Evolutionary conservation across 805 yeast genomes (phyloP), one percentile per base, ranked within the genome.

Genomic region (Kuraishia capsulata): DNA sequence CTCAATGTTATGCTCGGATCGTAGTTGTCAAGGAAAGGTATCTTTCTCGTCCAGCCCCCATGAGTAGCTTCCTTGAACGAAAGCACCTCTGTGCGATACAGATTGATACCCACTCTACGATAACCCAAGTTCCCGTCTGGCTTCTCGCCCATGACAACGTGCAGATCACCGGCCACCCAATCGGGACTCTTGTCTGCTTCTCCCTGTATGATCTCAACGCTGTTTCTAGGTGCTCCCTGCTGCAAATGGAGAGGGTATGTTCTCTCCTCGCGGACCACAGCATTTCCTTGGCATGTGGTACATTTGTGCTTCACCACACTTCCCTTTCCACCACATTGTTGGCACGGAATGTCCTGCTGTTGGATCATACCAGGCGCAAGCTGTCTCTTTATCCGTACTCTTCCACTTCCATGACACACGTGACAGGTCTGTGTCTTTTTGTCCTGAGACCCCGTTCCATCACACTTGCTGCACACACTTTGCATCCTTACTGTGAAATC

Each of bases 301-400:
- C 98, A 92, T 33, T 69, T 68, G 45, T 81, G 65, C 35, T 71
- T 64, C 30, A 86, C 80, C 5, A 67, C 60, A 39, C 74, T 64
- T 10, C 98, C 98, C 33, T 68, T 62, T 26, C 97, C 97, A 9
- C 64, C 61, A 67, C 98, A 92, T 37, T 64, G 61, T 39, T 82
- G 87, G 69, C 98, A 92, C 3, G 70, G 67, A 33, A 78, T 71
- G 55, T 85, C 90, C 48, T 89, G 69, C 44, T 80, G 83, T 59
- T 92, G 97, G 44, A 85, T 64, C 87, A 92, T 85, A 5, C 89
- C 89, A 4, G 94, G 95, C 0, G 86, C 97, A 46, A 90, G 60
- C 55, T 89, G 95, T 42, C 81, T 67, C 36, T 76, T 69, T 39
- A 80, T 72, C 5, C 78, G 54, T 29, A 73, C 59, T 18, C 80